Conservation (phyloP, 768 basidiomycete species). For the Macrolepiota fuliginosa region DNA sequence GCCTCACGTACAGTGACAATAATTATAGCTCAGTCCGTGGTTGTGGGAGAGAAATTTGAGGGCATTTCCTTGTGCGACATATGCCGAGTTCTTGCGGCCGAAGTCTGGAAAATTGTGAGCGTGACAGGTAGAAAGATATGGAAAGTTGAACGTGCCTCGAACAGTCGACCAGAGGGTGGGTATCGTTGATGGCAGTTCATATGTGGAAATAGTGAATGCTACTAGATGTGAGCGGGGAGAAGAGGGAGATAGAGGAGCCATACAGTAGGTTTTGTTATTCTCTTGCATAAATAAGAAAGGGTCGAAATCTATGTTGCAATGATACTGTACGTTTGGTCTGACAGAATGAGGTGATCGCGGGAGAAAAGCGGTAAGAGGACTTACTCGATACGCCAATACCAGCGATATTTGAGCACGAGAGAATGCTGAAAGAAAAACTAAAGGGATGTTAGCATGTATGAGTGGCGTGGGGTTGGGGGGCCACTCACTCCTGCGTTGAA, state of each 20-base stretch:
- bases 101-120: constrained; percentile 47
- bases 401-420: constrained; percentile 65
- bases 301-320: constrained; percentile 65
- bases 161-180: constrained; percentile 73
- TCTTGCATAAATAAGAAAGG: constrained; percentile 78
- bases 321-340: constrained; percentile 73
- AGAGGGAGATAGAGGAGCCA: not conserved
- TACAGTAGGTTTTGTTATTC: constrained; percentile 68
- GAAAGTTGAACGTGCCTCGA: constrained; percentile 43
- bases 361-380: constrained; percentile 8
- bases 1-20: constrained; percentile 65
- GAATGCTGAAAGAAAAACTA: constrained; percentile 77
- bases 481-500: constrained; percentile 63
- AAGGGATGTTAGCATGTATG: constrained; percentile 27
- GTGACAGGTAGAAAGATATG: not conserved
- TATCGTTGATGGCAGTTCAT: constrained; percentile 77
- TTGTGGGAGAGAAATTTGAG: constrained; percentile 69
- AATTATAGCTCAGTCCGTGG: constrained; percentile 67
- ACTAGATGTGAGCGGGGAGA: constrained; percentile 13
- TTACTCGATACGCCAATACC: constrained; percentile 67
- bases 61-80: constrained; percentile 56
- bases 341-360: constrained; percentile 13
- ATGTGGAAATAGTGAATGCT: constrained; percentile 75
- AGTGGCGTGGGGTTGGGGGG: constrained; percentile 22
- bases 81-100: constrained; percentile 50